Conservation (phyloP, 495 filamentous ascomycete genomes). For the Xylaria cubensis region DNA sequence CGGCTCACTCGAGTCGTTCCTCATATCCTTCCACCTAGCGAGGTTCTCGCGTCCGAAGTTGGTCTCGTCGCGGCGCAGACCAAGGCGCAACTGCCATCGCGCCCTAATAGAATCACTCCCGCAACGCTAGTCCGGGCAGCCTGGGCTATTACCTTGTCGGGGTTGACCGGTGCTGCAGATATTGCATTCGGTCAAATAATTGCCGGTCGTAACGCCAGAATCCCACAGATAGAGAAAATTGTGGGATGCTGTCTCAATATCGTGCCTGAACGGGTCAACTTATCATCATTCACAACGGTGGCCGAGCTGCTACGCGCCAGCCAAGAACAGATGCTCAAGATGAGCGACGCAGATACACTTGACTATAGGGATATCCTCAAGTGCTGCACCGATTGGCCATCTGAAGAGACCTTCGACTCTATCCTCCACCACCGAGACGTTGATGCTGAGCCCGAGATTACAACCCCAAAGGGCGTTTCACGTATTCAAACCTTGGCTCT, state of each 20-base stretch:
- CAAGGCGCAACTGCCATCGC: constrained; percentile 41
- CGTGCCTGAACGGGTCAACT: constrained; percentile 62
- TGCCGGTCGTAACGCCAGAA: constrained; percentile 60
- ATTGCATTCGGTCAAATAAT: constrained; percentile 63
- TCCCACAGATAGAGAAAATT: constrained; percentile 60
- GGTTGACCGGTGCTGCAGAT: constrained; percentile 51
- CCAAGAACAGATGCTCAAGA: constrained; percentile 65
- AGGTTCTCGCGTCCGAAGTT: constrained; percentile 30
- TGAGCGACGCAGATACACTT: constrained; percentile 49
- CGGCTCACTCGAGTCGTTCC: constrained; percentile 29
- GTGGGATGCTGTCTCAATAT: constrained; percentile 62
- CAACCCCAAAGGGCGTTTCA: background rate
- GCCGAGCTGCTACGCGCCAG: constrained; percentile 59
- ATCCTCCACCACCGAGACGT: constrained; percentile 15
- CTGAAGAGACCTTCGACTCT: constrained; percentile 24
- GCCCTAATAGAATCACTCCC: constrained; percentile 53
- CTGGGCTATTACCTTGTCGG: constrained; percentile 62
- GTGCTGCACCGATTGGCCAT: constrained; percentile 65
- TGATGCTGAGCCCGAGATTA: constrained; percentile 11
- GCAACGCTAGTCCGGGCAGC: constrained; percentile 61
- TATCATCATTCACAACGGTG: constrained; percentile 32
- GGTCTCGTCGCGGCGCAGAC: constrained; percentile 44
- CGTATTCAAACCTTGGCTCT: background rate
- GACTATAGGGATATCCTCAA: constrained; percentile 66
- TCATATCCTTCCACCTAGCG: constrained; percentile 29